Evolutionary conservation across 2,329 filamentous ascomycete species (phyloP), one percentile per base, ranked within the genome.

Genomic region (Zelopaecilomyces penicillatus): DNA sequence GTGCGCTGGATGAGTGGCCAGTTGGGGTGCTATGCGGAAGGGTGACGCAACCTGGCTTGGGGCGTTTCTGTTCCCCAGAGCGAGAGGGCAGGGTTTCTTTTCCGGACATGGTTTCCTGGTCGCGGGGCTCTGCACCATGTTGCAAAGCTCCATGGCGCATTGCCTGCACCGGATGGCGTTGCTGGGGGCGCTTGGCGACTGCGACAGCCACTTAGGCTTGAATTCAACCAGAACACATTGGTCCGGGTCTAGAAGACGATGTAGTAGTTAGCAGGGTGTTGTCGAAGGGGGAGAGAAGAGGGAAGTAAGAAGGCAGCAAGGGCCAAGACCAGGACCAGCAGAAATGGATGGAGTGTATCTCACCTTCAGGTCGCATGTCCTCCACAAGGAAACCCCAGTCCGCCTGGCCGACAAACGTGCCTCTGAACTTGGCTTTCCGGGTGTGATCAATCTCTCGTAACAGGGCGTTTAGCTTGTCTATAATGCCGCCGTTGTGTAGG

Each of bases 181-280:
- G 0, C 58, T 28, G 1, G 86, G 87, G 0, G 86, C 85, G 33
- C 78, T 80, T 4, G 82, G 85, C 2, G 85, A 90, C 60, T 89
- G 85, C 6, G 74, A 67, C 28, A 93, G 75, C 87, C 87, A 93
- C 64, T 93, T 93, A 10, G 87, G 86, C 60, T 93, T 93, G 65
- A 91, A 84, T 60, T 91, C 85, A 45, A 86, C 67, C 30, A 85
- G 59, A 29, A 61, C 45, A 45, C 53, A 58, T n/a, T 56, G 54
- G 26, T 59, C 53, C 10, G 55, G 46, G 46, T 62, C 60, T 61
- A 26, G 42, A 28, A 6, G 19, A 37, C 11, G 31, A 45, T 7
- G 10, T 42, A n/a, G 45, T 37, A 46, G n/a, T 32, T 32, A 37
- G 49, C 42, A 43, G 41, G 42, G 29, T 31, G 44, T 42, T 34